Evolutionary conservation across 495 filamentous ascomycete species (phyloP), one percentile per base, ranked within the genome.

Genomic region (Aspergillus sclerotiicarbonarius): DNA sequence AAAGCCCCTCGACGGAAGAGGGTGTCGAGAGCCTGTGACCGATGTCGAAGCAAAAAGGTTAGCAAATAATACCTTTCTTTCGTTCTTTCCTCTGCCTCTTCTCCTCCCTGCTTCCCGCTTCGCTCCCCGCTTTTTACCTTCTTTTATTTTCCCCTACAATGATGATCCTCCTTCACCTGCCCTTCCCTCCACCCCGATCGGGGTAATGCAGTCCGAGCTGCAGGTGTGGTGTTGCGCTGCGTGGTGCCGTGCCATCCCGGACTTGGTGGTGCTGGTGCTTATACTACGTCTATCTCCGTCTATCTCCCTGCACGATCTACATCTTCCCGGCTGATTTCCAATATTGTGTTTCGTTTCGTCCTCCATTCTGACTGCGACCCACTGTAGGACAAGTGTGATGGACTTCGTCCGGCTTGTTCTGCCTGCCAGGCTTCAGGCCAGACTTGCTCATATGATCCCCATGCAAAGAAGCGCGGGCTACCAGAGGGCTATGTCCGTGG

Each of bases 1-100:
- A 73, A 76, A 67, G 70, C 69, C 63, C 71, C 73, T 68, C 75
- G 75, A 55, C 75, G 87, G 29, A 84, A 86, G 67, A 80, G 87
- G 67, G 87, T 90, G 7, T 88, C 87, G 6, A 76, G 85, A 62
- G 87, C 87, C 51, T 90, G 87, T 70, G 85, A 90, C 63, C 84
- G 86, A 53, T 90, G 87, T 69, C 84, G 86, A 54, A 81, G 80
- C 25, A 83, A 82, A 56, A 83, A 87, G 65, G 74, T 74, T 35
- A 61, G 65, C 63, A 37, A 37, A 3, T 47, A 37, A 3, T 47
- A 12, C 7, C 15, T 29, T 13, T 51, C 12, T 25, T 18, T 35
- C 20, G n/a, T 15, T 56, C 35, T 5, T n/a, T n/a, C 10, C 21
- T 30, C 30, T 31, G 1, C 13, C 46, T 29, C 13, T 8, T 16